phyloP scores from a whole-genome alignment of 2,329 filamentous ascomycete genomes.

The Talaromyces sp. region DNA sequence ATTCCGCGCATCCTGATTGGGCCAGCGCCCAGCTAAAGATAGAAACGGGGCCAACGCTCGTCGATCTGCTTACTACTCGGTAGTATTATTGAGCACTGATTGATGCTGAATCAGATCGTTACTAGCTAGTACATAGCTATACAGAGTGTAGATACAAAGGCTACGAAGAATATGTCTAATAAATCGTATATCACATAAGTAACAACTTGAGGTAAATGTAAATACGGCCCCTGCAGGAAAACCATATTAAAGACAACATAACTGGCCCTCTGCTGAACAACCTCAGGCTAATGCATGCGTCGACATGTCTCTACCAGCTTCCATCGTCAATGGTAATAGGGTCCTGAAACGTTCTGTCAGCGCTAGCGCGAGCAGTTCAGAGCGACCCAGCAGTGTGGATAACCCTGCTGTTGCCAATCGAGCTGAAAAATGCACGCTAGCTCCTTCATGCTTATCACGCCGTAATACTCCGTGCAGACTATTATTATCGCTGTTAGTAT shows the following conservation, averaged over 20 bases:
- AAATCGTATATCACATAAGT: too few relatives aligned
- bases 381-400: constrained; percentile 5
- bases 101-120: too few relatives aligned
- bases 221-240: neutral
- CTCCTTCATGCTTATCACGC: neutral
- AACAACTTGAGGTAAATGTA: neutral
- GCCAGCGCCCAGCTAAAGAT: neutral
- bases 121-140: too few relatives aligned
- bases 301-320: neutral
- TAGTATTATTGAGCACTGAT: neutral
- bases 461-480: too few relatives aligned
- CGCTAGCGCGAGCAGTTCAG: constrained; percentile 1
- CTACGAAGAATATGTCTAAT: too few relatives aligned
- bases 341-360: constrained; percentile 8
- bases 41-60: neutral
- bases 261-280: neutral
- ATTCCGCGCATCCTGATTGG: neutral
- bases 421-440: constrained; percentile 4
- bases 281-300: neutral
- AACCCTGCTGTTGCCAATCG: constrained; percentile 2
- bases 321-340: neutral
- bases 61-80: neutral
- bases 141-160: neutral
- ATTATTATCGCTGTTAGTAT: neutral
- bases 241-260: neutral